Evolutionary conservation across 345 rosid species (phyloP).

Genomic region (Heritiera fomes): DNA sequence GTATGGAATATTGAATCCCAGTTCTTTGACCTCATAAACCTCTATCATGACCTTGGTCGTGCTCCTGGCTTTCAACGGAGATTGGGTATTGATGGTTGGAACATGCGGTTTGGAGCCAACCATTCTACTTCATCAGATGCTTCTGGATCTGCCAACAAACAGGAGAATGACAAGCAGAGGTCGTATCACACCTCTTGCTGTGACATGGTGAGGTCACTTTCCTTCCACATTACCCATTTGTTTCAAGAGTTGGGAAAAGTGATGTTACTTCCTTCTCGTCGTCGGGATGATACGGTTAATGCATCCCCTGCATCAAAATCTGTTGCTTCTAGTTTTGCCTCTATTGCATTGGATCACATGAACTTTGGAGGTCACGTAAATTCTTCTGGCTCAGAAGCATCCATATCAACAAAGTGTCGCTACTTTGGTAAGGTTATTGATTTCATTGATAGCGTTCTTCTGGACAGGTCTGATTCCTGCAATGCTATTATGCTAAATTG

Average conservation of each 20-base stretch:
- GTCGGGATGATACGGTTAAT: conserved; percentile 86
- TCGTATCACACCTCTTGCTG: conserved; percentile 85
- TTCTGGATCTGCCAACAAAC: conserved; percentile 43
- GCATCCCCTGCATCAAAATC: conserved; percentile 77
- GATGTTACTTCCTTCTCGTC: conserved; percentile 89
- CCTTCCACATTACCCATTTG: conserved; percentile 84
- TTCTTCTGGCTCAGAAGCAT: conserved; percentile 54
- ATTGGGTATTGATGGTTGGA: conserved; percentile 49
- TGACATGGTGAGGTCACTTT: conserved; percentile 85
- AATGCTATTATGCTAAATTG: conserved; percentile 81
- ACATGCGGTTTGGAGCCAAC: conserved; percentile 44
- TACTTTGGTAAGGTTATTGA: conserved; percentile 92
- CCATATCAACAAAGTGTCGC: conserved; percentile 84
- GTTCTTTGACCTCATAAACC: conserved; percentile 86
- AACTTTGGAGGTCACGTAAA: conserved; percentile 63
- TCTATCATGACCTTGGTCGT: conserved; percentile 89
- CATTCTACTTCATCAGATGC: conserved; percentile 56
- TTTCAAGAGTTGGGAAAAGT: conserved; percentile 96
- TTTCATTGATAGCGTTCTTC: conserved; percentile 79
- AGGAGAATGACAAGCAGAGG: conserved; percentile 72
- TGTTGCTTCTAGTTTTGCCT: conserved; percentile 82
- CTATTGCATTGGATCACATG: conserved; percentile 74
- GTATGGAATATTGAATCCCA: conserved; percentile 87
- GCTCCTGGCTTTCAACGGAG: conserved; percentile 73
- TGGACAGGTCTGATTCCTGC: conserved; percentile 89